Base-by-base conservation (phyloP, 106 monocot genomes). In the Chionographis japonica region DNA sequence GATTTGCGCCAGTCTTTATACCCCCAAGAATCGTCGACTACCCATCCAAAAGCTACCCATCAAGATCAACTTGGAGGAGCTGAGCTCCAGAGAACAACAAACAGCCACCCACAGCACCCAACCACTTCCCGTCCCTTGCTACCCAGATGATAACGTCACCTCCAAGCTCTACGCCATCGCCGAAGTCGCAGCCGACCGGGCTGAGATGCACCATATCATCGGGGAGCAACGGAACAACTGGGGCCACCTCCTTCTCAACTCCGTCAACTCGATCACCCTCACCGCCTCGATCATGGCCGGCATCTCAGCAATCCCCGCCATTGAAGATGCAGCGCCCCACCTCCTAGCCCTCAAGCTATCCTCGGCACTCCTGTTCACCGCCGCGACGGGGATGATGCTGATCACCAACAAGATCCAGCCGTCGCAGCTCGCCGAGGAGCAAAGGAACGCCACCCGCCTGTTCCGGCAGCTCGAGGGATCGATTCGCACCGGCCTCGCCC, bases 391-490 rank as follows among this genome's bases (percentile, higher is more conserved):
- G 3, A 76, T 85, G 54, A 77, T 83, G 61, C 3, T 72, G 19
- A 43, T 78, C 54, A 62, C 84, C 43, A 91, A 91, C 83, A 88
- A 84, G 72, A 75, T 95, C 49, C 94, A 95, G 74, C 94, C 94
- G 0, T 88, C 94, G 13, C 94, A 95, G 77, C 88, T 95, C 7
- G 94, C 91, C 0, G 88, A 91, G 64, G 91, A 95, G 70, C 94
- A 91, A 52, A 62, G 91, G 61, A 91, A 95, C 49, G 88, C 94
- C 7, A 68, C 88, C 6, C 73, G 83, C 13, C 52, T 91, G 74
- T 95, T 83, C 81, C 79, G 65, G 68, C 70, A 84, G 67, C 78
- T 95, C 9, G 84, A 84, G 66, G 82, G 63, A 68, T 77, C 79
- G 10, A 80, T 95, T 20, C 77, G 51, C 2, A 61, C 77, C 6